Evolutionary conservation across 139 green algal genomes (phyloP).

Genomic region (Micractinium conductrix): DNA sequence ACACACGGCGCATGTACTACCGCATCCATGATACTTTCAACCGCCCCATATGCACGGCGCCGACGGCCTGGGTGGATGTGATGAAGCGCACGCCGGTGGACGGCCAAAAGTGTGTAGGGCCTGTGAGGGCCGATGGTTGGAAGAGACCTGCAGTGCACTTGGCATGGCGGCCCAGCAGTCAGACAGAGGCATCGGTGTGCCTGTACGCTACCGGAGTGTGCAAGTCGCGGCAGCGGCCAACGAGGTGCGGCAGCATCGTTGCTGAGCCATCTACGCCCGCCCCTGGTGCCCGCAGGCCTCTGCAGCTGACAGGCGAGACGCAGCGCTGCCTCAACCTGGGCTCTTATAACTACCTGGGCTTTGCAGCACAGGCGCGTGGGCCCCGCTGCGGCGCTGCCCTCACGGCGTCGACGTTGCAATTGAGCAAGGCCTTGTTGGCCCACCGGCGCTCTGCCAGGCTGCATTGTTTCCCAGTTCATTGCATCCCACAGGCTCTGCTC

Average conservation of each 20-base stretch:
- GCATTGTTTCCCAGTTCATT: too few relatives aligned
- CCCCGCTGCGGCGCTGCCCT: neutral
- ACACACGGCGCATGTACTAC: constrained; percentile 82
- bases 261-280: too few relatives aligned
- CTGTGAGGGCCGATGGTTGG: neutral
- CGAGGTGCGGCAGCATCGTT: too few relatives aligned
- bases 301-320: constrained; percentile 67
- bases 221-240: too few relatives aligned
- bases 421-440: too few relatives aligned
- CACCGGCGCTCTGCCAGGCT: too few relatives aligned
- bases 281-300: constrained; percentile 48
- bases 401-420: too few relatives aligned
- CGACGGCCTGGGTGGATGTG: constrained; percentile 91
- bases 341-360: constrained; percentile 99
- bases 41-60: constrained; percentile 90
- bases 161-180: too few relatives aligned
- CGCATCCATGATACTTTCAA: constrained; percentile 93
- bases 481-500: neutral
- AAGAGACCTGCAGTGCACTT: neutral
- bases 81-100: constrained; percentile 76
- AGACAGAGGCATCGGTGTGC: too few relatives aligned
- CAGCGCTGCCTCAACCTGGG: constrained; percentile 93
- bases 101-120: constrained; percentile 51
- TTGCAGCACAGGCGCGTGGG: constrained; percentile 63
- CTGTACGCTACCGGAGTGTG: too few relatives aligned